Base-by-base conservation (phyloP, 2,329 filamentous ascomycete genomes). In the Colletotrichum sp. region DNA sequence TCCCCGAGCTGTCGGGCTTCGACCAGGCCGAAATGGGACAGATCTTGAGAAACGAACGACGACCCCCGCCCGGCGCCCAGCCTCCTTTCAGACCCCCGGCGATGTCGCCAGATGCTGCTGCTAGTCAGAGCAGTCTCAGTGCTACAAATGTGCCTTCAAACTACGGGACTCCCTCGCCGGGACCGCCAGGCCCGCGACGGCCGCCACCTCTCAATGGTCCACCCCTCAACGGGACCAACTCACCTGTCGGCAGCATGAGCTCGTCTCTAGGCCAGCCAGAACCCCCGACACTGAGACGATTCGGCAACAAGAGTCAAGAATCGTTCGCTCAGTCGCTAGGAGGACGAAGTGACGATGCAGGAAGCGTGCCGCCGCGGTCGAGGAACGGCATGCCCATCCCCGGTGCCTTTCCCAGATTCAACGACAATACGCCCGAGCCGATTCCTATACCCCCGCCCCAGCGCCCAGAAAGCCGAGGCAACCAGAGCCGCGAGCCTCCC, bases 1-100 rank as follows among this genome's bases (percentile, higher is more conserved):
- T 92, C 36, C 97, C 97, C 3, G 91, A 94, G 75, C 89, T 99
- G 68, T 88, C 91, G 71, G 96, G 96, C 9, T 99, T 99, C 83
- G 95, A 96, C 80, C 89, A 92, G 68, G 91, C 90, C 76, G 96
- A 98, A 85, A 88, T 94, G 76, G 95, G 96, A 68, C 90, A 93
- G 79, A 91, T 99, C 62, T 87, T 94, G 39, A 94, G 94, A 59
- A 87, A 89, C 65, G 88, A 88, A 64, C 87, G 87, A 79, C 84
- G 85, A 57, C 83, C 85, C 13, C 84, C 82, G 9, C 81, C 81
- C 66, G 30, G 68, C 15, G 55, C 28, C 24, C 71, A 67, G 63
- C 30, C 71, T 34, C 44, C 64, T 10, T 65, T 72, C 26, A 72
- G 77, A 12, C 77, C 76, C 4, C 49, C 77, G 9, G 52, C 59